Evolutionary conservation across 805 yeast species (phyloP), one percentile per base, ranked within the genome.

Genomic region (Ogataea methanolica): DNA sequence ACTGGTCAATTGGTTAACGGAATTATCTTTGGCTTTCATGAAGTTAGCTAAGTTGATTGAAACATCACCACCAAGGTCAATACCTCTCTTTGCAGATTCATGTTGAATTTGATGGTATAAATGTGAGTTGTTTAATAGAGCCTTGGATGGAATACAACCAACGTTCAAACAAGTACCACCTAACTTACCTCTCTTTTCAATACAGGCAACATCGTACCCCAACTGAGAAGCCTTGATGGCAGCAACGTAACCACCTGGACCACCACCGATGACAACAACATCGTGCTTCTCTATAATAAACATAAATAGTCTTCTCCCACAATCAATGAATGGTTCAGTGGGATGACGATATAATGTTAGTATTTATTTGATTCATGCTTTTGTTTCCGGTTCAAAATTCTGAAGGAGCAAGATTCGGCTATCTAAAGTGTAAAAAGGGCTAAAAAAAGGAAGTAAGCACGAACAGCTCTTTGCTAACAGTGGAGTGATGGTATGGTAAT

Each of bases 81-180:
- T 91, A 72, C 99, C 99, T 71, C 99, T 83, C 59, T 74, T 70
- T 58, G 76, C 79, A 47, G 97, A 75, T 65, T 94, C 99, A 63
- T 82, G 85, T 69, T 82, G 75, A 70, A 94, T 86, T 68, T 83
- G 85, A 70, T 94, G 98, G 75, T 79, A 92, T 58, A 92, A 69
- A 51, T 90, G 96, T 16, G 98, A 87, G 78, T 94, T 94, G 83
- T 94, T 92, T 62, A 94, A 76, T 50, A 94, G 72, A 6, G 99
- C 88, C 73, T 94, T 94, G 56, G 99, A 94, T 50, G 99, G 99
- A 63, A 94, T 94, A 79, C 99, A 94, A 43, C 99, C 99, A 46
- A 94, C 98, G 71, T 94, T 94, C 62, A 95, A 76, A 81, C 99
- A 94, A 47, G 99, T 94, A 63, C 99, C 99, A 54, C 99, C 99